Percentiles rank a stretch among this genome's conserved stretches.
Conservation (phyloP, 2,329 filamentous ascomycete species). For the Diaporthe citrichinensis region DNA sequence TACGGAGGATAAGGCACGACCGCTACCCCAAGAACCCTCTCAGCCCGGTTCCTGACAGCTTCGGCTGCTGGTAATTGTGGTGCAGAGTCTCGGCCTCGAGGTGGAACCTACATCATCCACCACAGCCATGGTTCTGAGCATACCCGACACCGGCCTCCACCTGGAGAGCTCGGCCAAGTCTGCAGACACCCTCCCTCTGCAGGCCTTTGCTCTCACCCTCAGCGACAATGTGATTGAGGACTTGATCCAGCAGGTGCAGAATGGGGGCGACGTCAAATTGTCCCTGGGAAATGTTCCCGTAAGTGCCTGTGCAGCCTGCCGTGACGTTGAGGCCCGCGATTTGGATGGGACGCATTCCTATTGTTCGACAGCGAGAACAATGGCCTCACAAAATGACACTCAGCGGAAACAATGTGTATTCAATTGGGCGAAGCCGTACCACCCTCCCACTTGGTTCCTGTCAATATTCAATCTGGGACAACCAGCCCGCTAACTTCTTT, state of each 20-base stretch:
- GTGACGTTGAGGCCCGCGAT: neutral
- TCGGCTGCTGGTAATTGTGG: conserved; percentile 42
- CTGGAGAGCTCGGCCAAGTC: conserved; percentile 66
- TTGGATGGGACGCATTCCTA: conserved; percentile 17
- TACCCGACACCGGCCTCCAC: conserved; percentile 71
- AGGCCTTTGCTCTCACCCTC: conserved; percentile 72
- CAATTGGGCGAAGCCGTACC: neutral
- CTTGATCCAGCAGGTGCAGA: conserved; percentile 72
- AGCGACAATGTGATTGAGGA: conserved; percentile 71
- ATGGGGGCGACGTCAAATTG: conserved; percentile 70
- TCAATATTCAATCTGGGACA: neutral
- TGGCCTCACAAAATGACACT: conserved; percentile 18
- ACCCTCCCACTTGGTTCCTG: neutral
- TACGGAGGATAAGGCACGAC: conserved; percentile 7
- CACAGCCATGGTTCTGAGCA: conserved; percentile 59
- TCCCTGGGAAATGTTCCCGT: conserved; percentile 72
- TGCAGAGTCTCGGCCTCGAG: conserved; percentile 39
- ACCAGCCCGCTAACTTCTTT: conserved; percentile 15
- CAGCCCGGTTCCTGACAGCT: conserved; percentile 41
- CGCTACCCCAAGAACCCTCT: conserved; percentile 23
- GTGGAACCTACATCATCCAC: conserved; percentile 36
- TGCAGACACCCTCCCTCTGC: conserved; percentile 61
- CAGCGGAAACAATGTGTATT: neutral
- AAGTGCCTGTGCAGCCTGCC: conserved; percentile 56
- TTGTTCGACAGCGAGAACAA: conserved; percentile 41